phyloP scores from a whole-genome alignment of 306 rosid genomes.

The Corylus americana region DNA sequence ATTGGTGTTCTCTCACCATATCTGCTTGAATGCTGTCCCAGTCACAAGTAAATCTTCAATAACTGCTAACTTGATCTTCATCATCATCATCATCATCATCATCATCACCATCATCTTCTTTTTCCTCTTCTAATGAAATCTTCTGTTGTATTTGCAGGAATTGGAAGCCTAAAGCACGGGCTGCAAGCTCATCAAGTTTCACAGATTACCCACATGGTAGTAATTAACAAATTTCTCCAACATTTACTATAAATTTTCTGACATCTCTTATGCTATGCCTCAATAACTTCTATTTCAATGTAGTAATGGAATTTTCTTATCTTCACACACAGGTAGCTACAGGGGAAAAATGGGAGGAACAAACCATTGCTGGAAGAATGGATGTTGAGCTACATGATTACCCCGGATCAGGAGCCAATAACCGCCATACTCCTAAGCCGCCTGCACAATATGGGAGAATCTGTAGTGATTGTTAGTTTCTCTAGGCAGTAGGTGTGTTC shows the following conservation, averaged over 20 bases:
- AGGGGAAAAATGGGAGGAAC: slow-evolving; percentile 31
- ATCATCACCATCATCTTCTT: slow-evolving; percentile 1
- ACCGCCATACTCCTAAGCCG: slow-evolving; percentile 86
- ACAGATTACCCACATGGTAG: slow-evolving; percentile 39
- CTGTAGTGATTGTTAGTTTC: slow-evolving; percentile 39
- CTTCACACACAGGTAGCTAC: slow-evolving; percentile 37
- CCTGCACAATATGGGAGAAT: slow-evolving; percentile 36
- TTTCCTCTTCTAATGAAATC: slow-evolving; percentile 1
- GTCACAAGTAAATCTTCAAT: slow-evolving; percentile 52
- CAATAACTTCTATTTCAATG: background rate
- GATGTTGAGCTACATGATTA: slow-evolving; percentile 74
- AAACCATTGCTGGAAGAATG: slow-evolving; percentile 50
- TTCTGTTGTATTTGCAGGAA: slow-evolving; percentile 48
- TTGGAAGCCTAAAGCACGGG: slow-evolving; percentile 49
- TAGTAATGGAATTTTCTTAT: background rate
- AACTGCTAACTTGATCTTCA: slow-evolving; percentile 16
- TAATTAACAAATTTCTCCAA: slow-evolving; percentile 4
- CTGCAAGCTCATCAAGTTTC: slow-evolving; percentile 33
- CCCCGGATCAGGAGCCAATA: slow-evolving; percentile 74
- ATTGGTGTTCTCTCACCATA: slow-evolving; percentile 53
- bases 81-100: background rate
- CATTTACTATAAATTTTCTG: slow-evolving; percentile 6
- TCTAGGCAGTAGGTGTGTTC: slow-evolving; percentile 2
- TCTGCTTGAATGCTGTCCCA: slow-evolving; percentile 67
- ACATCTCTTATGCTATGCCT: background rate